Evolutionary conservation across 495 filamentous ascomycete genomes (phyloP), one percentile per base, ranked within the genome.

Genomic region (Thozetella sp.): DNA sequence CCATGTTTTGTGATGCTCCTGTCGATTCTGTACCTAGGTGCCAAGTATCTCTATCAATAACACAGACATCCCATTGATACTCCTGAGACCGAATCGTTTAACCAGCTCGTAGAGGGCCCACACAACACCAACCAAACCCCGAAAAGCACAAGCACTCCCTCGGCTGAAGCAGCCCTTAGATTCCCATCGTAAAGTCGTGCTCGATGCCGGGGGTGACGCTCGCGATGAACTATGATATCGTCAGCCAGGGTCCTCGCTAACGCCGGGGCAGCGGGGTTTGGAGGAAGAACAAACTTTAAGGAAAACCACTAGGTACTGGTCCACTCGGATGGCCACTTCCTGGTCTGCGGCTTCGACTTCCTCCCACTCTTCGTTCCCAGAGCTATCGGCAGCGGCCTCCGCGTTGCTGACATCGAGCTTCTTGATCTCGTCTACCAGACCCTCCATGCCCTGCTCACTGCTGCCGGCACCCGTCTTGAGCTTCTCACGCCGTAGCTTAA

Each of bases 291-390:
- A 17, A 55, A 72, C 72, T 78, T 99, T 99, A 63, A 99, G 78
- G 72, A 99, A 99, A 1, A 99, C 96, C 23, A 99, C 92, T 62
- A 99, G 76, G 70, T 99, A 99, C 78, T 99, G 95, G 73, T 99
- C 96, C 48, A 97, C 96, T 17, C 96, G 83, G 60, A 97, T 97
- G 1, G 93, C 93, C 26, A 91, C 88, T 70, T 95, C 91, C 53
- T 93, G 88, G 53, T 95, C 91, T 54, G 86, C 89, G 19, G 73
- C 81, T 25, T 82, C 83, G 25, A 93, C 79, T 37, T 92, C 86
- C 68, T 97, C 93, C 93, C 93, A 97, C 68, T 96, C 93, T 54
- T 93, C 92, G 25, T 85, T 89, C 54, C 63, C 67, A 34, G 70
- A 62, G 1, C 45, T 43, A 1, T 64, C 60, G 20, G 63, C 15